phyloP scores from a whole-genome alignment of 352 stramenopile species.

The Pythium brachiatum region DNA sequence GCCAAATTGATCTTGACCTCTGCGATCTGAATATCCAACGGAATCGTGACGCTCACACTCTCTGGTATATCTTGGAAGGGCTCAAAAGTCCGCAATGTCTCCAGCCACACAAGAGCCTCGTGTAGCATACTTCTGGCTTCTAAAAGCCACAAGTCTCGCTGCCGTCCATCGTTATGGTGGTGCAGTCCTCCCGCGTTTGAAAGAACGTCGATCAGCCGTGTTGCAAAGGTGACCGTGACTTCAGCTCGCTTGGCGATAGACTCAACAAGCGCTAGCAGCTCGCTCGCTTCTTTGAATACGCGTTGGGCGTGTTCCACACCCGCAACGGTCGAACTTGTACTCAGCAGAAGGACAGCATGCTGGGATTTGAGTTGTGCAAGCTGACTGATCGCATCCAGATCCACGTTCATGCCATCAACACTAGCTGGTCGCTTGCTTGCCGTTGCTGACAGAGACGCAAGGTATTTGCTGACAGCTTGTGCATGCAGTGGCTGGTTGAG shows the following conservation, averaged over 20 bases:
- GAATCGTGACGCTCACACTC: not conserved
- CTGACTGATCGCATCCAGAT: constrained; percentile 15
- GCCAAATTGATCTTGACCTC: constrained; percentile 38
- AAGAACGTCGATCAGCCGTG: not conserved
- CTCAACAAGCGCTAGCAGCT: constrained; percentile 7
- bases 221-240: constrained; percentile 3
- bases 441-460: constrained; percentile 7
- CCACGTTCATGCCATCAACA: not conserved
- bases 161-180: not conserved
- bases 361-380: constrained; percentile 20
- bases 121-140: constrained; percentile 4
- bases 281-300: constrained; percentile 13
- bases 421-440: not conserved
- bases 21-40: constrained; percentile 33
- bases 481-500: constrained; percentile 17
- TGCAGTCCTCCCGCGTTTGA: not conserved
- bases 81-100: constrained; percentile 13
- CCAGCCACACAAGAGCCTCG: constrained; percentile 7
- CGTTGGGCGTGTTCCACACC: constrained; percentile 5
- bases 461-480: constrained; percentile 21
- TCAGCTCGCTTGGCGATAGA: not conserved
- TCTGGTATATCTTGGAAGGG: not conserved
- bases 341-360: constrained; percentile 10
- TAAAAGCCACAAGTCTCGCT: constrained; percentile 1
- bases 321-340: not conserved